Evolutionary conservation across 306 rosid species (phyloP).

Genomic region (Albizia julibrissin): DNA sequence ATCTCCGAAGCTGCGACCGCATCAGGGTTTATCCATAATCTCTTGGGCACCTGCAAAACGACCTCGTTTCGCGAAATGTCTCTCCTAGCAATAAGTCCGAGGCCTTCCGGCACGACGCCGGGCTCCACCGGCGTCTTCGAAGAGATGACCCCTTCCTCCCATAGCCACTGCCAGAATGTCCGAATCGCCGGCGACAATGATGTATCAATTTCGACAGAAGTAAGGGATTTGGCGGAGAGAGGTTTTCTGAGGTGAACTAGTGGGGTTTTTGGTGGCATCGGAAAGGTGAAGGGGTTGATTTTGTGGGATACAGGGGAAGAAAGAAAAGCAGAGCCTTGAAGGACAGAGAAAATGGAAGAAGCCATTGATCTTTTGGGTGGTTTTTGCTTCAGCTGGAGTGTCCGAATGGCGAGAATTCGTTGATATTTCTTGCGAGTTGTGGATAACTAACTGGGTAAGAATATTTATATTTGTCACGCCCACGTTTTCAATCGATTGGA

Average conservation of each 20-base stretch:
- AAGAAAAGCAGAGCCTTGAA: constrained; percentile 40
- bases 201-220: constrained; percentile 54
- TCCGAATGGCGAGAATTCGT: not conserved
- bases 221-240: constrained; percentile 38
- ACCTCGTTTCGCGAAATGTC: constrained; percentile 77
- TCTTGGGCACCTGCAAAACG: constrained; percentile 88
- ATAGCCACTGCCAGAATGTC: constrained; percentile 88
- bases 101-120: constrained; percentile 69
- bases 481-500: not conserved
- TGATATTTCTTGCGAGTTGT: constrained; percentile 15
- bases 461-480: too few species aligned
- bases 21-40: constrained; percentile 93
- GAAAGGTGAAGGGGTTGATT: constrained; percentile 12
- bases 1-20: constrained; percentile 85
- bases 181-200: constrained; percentile 60
- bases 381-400: constrained; percentile 9
- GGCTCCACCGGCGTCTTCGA: constrained; percentile 79
- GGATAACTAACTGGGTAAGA: constrained; percentile 44
- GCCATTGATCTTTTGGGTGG: constrained; percentile 40
- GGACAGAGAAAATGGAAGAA: constrained; percentile 30
- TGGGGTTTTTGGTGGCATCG: constrained; percentile 13
- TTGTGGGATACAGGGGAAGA: constrained; percentile 31
- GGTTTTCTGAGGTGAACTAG: constrained; percentile 35
- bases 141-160: constrained; percentile 78
- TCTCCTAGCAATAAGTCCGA: constrained; percentile 68